Evolutionary conservation across 768 basidiomycete genomes (phyloP).

Genomic region (Chlorophyllum brunneum): DNA sequence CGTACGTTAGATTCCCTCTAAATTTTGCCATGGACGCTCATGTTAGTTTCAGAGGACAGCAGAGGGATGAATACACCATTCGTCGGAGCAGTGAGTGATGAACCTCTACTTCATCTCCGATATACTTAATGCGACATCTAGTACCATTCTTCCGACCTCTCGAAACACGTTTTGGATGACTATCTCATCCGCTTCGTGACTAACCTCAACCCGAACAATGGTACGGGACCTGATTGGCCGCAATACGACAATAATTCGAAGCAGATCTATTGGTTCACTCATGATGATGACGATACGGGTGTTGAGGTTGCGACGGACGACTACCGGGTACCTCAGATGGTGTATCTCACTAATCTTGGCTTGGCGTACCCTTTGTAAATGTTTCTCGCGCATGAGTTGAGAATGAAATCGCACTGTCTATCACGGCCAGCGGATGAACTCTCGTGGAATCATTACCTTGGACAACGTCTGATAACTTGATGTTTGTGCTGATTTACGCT

Average conservation of each 20-base stretch:
- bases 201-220: constrained; percentile 39
- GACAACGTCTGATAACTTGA: no score
- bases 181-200: constrained; percentile 43
- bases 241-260: constrained; percentile 23
- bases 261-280: constrained; percentile 22
- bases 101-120: neutral
- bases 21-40: neutral
- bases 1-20: constrained; percentile 23
- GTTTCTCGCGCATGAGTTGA: no score
- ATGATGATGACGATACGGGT: constrained; percentile 8
- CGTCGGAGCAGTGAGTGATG: constrained; percentile 37
- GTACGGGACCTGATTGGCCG: constrained; percentile 23
- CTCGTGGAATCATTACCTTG: no score
- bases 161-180: constrained; percentile 36
- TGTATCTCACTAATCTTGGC: constrained; percentile 23
- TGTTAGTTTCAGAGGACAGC: constrained; percentile 32
- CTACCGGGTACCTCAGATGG: constrained; percentile 26
- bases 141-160: constrained; percentile 39
- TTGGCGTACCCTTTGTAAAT: constrained; percentile 20
- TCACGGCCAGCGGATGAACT: no score
- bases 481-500: no score
- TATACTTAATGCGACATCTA: constrained; percentile 14
- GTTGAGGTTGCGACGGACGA: constrained; percentile 24
- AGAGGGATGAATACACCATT: constrained; percentile 34
- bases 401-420: no score